phyloP scores from a whole-genome alignment of 208 protist species.

The Trypanosoma caninum region DNA sequence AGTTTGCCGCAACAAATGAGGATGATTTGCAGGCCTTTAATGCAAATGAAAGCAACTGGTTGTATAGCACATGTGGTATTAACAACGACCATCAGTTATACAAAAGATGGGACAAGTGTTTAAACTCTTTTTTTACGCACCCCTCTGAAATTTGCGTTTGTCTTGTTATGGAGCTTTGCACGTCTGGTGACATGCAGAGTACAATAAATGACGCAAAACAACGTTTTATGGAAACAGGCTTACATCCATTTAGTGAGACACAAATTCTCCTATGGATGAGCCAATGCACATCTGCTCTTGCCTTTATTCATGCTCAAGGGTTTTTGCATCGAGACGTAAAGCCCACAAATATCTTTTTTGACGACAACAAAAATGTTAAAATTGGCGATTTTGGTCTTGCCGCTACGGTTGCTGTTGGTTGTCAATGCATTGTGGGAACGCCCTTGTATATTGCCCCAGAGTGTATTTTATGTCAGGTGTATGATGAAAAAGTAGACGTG shows the following conservation, averaged over 20 bases:
- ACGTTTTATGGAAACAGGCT: slow-evolving; percentile 67
- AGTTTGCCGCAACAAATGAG: slow-evolving; percentile 32
- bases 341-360: slow-evolving; percentile 91
- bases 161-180: slow-evolving; percentile 87
- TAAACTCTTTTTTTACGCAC: slow-evolving; percentile 1
- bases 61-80: slow-evolving; percentile 24
- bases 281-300: slow-evolving; percentile 67
- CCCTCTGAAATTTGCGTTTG: slow-evolving; percentile 48
- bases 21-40: slow-evolving; percentile 3
- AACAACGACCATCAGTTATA: not conserved
- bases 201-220: slow-evolving; percentile 53
- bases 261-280: slow-evolving; percentile 72
- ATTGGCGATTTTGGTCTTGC: slow-evolving; percentile 91
- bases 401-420: slow-evolving; percentile 52
- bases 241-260: slow-evolving; percentile 54
- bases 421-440: slow-evolving; percentile 74
- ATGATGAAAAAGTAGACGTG: slow-evolving; percentile 84
- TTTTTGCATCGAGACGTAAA: slow-evolving; percentile 90
- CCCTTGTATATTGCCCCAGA: slow-evolving; percentile 93
- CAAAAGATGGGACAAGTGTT: not conserved
- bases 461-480: slow-evolving; percentile 75
- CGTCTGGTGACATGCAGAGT: slow-evolving; percentile 66
- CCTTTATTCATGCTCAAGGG: slow-evolving; percentile 81
- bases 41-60: not conserved
- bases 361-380: slow-evolving; percentile 61